Percentiles rank a stretch among this genome's conserved stretches.
Conservation (phyloP, 371 early-diverging fungal species). For the Actinomortierella ambigua region DNA sequence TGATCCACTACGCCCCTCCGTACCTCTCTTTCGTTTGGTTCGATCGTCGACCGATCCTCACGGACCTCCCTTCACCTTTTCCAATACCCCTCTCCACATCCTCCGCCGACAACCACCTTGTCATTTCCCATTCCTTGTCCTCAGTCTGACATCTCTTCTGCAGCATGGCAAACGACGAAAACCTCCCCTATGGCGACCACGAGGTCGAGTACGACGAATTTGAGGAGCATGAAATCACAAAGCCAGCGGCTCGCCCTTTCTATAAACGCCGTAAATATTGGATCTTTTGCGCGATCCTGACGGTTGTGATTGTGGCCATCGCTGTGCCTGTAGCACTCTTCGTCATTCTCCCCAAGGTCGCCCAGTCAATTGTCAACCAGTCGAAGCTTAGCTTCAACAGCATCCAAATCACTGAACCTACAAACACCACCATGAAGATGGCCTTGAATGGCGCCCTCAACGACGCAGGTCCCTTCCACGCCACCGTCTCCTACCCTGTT, state of each 20-base stretch:
- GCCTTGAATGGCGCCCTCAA: conserved; percentile 51
- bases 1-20: not conserved
- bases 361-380: conserved; percentile 55
- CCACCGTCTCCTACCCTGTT: conserved; percentile 51
- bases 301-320: conserved; percentile 51
- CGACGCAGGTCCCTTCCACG: conserved; percentile 61
- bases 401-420: conserved; percentile 54
- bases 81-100: not conserved
- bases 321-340: conserved; percentile 50
- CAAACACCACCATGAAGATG: conserved; percentile 52
- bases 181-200: conserved; percentile 9
- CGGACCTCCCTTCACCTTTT: not conserved
- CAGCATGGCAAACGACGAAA: not conserved
- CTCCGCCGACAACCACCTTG: not conserved
- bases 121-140: not conserved
- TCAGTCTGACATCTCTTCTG: not conserved
- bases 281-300: conserved; percentile 53
- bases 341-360: conserved; percentile 64
- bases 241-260: conserved; percentile 7
- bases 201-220: conserved; percentile 18
- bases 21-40: not conserved
- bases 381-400: conserved; percentile 48
- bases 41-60: not conserved
- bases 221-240: conserved; percentile 12
- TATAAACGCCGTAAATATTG: conserved; percentile 57